Evolutionary conservation across 192 early-diverging fungal species (phyloP).

Genomic region (Umbelopsis vinacea): DNA sequence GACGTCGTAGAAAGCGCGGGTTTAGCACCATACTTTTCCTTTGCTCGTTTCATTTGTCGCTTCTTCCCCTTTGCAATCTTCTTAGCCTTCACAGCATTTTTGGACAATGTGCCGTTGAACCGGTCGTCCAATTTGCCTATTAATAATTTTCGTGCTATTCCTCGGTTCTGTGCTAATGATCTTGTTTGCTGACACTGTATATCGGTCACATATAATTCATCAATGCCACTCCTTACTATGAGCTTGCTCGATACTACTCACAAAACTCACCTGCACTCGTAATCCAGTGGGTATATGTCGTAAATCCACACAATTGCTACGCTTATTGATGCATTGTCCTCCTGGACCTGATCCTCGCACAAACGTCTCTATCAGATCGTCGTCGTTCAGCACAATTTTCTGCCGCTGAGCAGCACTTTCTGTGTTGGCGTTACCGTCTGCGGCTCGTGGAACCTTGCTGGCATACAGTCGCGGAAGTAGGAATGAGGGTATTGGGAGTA

Average conservation of each 20-base stretch:
- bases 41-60: slow-evolving; percentile 55
- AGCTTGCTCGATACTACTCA: no score
- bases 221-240: no score
- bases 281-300: slow-evolving; percentile 74
- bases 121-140: slow-evolving; percentile 70
- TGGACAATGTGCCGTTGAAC: slow-evolving; percentile 65
- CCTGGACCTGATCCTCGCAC: slow-evolving; percentile 80
- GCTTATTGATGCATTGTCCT: slow-evolving; percentile 83
- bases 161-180: slow-evolving; percentile 73
- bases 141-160: slow-evolving; percentile 68
- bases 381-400: slow-evolving; percentile 62
- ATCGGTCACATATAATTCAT: slow-evolving; percentile 21
- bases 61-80: slow-evolving; percentile 66
- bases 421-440: background rate
- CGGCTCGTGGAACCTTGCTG: background rate
- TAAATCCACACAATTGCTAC: slow-evolving; percentile 74
- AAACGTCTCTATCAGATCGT: slow-evolving; percentile 76
- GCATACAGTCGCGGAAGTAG: background rate
- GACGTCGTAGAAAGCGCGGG: background rate
- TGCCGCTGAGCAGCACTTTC: slow-evolving; percentile 27
- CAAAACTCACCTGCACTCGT: slow-evolving; percentile 50
- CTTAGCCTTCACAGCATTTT: slow-evolving; percentile 60
- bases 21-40: slow-evolving; percentile 57
- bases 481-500: background rate
- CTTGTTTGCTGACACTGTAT: slow-evolving; percentile 74